These are phyloP conservation scores for Podaxis mareebaensis DNA, from an alignment of 768 basidiomycete species.

Conservation along the genomic window DNA sequence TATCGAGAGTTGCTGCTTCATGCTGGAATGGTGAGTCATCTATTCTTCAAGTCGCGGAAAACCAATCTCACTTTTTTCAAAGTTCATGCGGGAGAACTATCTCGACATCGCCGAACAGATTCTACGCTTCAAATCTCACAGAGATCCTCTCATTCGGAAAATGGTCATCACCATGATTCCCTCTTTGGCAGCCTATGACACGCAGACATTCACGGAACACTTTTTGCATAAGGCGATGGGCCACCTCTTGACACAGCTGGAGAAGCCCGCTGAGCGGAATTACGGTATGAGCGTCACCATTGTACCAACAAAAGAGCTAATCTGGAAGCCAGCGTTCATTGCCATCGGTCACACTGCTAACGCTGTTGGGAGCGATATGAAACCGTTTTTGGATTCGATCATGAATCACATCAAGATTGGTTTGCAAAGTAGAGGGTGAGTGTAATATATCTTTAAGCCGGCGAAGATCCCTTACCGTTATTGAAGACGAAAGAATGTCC, in stretches of 20 bases:
- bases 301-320: conserved; percentile 14
- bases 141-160: conserved; percentile 86
- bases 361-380: conserved; percentile 93
- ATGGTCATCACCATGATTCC: conserved; percentile 97
- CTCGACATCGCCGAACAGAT: conserved; percentile 88
- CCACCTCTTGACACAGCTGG: conserved; percentile 83
- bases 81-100: conserved; percentile 91
- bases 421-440: conserved; percentile 83
- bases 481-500: conserved; percentile 80
- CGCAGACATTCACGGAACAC: conserved; percentile 86
- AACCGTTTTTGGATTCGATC: conserved; percentile 89
- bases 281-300: conserved; percentile 56
- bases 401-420: conserved; percentile 88
- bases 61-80: not conserved
- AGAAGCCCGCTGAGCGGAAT: conserved; percentile 85
- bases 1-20: conserved; percentile 90
- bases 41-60: not conserved
- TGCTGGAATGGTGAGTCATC: conserved; percentile 83
- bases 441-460: not conserved
- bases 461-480: not conserved
- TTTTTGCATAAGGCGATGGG: conserved; percentile 94
- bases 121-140: conserved; percentile 81
- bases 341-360: conserved; percentile 95
- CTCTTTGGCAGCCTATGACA: conserved; percentile 91
- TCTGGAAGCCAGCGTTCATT: conserved; percentile 68